phyloP scores from a whole-genome alignment of 2,329 filamentous ascomycete species.

The Trichoderma koningii region DNA sequence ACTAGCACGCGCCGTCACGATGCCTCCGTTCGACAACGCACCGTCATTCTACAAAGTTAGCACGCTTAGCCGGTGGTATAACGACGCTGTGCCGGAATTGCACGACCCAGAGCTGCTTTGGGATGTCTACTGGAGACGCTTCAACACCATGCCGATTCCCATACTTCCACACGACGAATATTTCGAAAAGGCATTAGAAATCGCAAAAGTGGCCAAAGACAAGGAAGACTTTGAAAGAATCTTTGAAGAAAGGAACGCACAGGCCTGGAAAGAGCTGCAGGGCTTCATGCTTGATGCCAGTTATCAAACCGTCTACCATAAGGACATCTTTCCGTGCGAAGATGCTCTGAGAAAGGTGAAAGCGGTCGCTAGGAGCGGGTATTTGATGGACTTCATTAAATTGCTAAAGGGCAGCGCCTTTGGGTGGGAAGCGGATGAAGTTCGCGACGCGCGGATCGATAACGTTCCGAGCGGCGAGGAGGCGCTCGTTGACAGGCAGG shows the following conservation, averaged over 20 bases:
- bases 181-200: background rate
- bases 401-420: background rate
- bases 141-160: slow-evolving; percentile 8
- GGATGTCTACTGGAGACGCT: background rate
- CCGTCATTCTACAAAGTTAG: too few relatives aligned
- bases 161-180: background rate
- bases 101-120: background rate
- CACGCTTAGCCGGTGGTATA: too few relatives aligned
- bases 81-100: too few relatives aligned
- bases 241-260: background rate
- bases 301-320: accelerated
- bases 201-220: background rate
- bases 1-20: too few relatives aligned
- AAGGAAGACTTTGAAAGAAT: background rate
- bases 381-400: background rate
- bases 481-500: background rate
- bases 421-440: background rate
- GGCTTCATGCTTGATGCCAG: background rate
- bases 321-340: background rate
- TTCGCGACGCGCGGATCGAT: background rate
- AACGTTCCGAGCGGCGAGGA: background rate
- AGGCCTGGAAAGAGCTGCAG: background rate
- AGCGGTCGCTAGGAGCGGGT: background rate
- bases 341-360: background rate
- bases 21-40: too few relatives aligned